Evolutionary conservation across 2,329 filamentous ascomycete species (phyloP).

Genomic region (Coniochaeta sp.): DNA sequence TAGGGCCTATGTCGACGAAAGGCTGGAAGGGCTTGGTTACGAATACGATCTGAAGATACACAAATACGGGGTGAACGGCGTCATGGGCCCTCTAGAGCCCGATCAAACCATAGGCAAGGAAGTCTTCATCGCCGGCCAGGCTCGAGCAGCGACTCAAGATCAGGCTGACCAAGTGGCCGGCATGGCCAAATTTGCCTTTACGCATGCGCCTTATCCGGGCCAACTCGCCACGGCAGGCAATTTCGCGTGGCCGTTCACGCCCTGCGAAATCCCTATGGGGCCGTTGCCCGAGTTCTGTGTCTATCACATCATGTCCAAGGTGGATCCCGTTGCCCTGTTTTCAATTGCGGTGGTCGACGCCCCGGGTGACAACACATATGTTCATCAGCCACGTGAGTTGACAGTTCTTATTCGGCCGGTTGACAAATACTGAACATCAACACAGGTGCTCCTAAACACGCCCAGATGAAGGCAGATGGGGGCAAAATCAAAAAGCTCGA

Average conservation of each 20-base stretch:
- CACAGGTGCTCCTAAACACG: neutral
- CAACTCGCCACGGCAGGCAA: constrained; percentile 47
- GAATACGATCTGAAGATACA: constrained; percentile 26
- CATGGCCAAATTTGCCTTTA: constrained; percentile 29
- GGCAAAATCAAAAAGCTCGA: neutral
- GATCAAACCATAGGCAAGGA: constrained; percentile 22
- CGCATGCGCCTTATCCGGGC: constrained; percentile 38
- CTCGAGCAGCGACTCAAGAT: constrained; percentile 34
- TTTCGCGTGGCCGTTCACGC: constrained; percentile 25
- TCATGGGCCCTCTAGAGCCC: constrained; percentile 15
- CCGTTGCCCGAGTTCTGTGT: constrained; percentile 35
- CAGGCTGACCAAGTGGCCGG: constrained; percentile 34
- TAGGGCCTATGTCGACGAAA: constrained; percentile 2
- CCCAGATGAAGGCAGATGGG: neutral
- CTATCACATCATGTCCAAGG: constrained; percentile 36
- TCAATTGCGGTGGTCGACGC: constrained; percentile 1
- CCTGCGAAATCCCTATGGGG: constrained; percentile 13
- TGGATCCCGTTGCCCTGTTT: constrained; percentile 3
- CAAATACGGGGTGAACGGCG: constrained; percentile 34
- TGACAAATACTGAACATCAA: neutral
- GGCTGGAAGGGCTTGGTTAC: constrained; percentile 8
- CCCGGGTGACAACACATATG: neutral
- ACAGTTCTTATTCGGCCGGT: too few species aligned
- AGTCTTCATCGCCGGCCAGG: constrained; percentile 39
- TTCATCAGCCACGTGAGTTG: neutral